phyloP scores from a whole-genome alignment of 257 asterid genomes.

The Gentiana macrophylla region DNA sequence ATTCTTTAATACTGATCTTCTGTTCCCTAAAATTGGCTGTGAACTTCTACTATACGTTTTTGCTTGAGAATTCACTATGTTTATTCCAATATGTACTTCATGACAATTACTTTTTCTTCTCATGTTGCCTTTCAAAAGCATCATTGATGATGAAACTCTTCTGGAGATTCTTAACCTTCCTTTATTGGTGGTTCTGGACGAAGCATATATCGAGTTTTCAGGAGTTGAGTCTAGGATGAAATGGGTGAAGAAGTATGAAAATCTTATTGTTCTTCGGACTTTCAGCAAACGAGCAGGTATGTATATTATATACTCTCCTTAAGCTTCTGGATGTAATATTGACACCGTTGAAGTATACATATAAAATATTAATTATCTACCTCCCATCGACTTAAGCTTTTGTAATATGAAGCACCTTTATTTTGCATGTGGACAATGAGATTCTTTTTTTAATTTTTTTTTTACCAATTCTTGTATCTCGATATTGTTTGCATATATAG shows the following conservation, averaged over 20 bases:
- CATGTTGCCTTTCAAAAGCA: constrained; percentile 38
- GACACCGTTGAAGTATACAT: no score
- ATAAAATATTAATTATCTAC: no score
- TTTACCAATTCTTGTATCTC: no score
- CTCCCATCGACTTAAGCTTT: no score
- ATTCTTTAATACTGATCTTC: not conserved
- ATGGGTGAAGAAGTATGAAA: constrained; percentile 96
- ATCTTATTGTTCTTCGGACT: constrained; percentile 90
- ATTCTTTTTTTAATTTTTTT: no score
- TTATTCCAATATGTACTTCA: constrained; percentile 3
- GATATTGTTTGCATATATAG: constrained; percentile 21
- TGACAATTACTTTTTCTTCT: not conserved
- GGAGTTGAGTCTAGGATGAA: constrained; percentile 82
- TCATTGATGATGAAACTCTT: constrained; percentile 66
- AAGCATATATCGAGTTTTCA: constrained; percentile 91
- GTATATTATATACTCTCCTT: constrained; percentile 7
- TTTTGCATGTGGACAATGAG: no score
- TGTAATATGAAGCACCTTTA: no score
- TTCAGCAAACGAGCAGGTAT: constrained; percentile 98
- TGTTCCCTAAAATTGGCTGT: not conserved
- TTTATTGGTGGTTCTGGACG: constrained; percentile 84
- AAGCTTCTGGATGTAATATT: not conserved
- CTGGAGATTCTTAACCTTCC: constrained; percentile 63
- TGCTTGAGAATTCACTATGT: not conserved
- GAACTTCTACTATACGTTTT: not conserved